Evolutionary conservation across 805 yeast genomes (phyloP), one percentile per base, ranked within the genome.

Genomic region (Nakazawaea ishiwadae): DNA sequence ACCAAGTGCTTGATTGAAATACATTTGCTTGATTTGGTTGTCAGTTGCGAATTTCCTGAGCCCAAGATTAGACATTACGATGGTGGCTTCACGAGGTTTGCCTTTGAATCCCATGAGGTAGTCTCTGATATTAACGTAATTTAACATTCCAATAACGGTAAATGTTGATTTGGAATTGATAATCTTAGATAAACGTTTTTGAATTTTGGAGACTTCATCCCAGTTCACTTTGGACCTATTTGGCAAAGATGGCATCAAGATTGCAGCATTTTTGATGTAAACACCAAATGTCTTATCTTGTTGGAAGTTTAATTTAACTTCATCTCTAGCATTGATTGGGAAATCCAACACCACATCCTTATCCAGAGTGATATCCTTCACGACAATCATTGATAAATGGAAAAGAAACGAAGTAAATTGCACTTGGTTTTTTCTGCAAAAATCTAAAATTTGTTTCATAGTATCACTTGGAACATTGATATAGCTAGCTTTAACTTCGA

Each of bases 1-100:
- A 4, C 45, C 45, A 19, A 33, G 10, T 10, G 36, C 28, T 21
- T 37, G 45, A 27, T 37, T 36, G 27, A 42, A 42, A 18, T 18
- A 42, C 27, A 42, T 14, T n/a, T 36, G 15, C 23, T 24, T 20
- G 28, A 37, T 24, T 11, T 3, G 10, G 15, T 19, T 27, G 5
- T 6, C 7, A 6, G 15, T 20, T 11, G 10, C 24, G 3, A 11
- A 14, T 8, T 28, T 37, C 11, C n/a, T 5, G 5, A 21, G 14
- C 12, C 42, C 45, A 15, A 42, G 26, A 14, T 42, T 42, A 1
- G 45, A 42, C 8, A 42, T 10, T 14, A 29, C 35, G 3, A 37
- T 10, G 7, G 41, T 37, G 3, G 16, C 4, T 8, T 2, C n/a
- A 4, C 30, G 11, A 8, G 31, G 26, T 10, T 21, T 34, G 6